Conservation (phyloP, 2,329 filamentous ascomycete genomes). For the Macrophomina tecta region DNA sequence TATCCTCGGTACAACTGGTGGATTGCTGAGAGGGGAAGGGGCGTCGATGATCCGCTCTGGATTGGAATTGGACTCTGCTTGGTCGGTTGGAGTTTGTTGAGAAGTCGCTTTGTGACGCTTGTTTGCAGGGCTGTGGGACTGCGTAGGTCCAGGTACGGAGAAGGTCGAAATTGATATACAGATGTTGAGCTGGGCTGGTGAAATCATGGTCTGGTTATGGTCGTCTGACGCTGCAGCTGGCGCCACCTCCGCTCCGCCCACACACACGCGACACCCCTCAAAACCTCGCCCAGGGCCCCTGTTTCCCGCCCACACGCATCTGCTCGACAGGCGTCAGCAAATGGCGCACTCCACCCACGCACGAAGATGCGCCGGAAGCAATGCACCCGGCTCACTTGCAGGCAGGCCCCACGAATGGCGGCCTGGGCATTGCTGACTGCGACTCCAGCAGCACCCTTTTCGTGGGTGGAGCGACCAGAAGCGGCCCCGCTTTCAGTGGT, state of each 20-base stretch:
- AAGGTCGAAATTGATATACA: conserved; percentile 9
- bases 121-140: conserved; percentile 1
- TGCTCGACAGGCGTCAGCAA: background rate
- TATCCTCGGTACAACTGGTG: conserved; percentile 13
- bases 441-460: background rate
- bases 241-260: conserved; percentile 9
- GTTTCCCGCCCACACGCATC: background rate
- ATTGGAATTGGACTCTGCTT: background rate
- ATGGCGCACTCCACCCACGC: conserved; percentile 3
- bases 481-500: background rate
- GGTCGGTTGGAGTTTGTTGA: background rate
- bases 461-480: conserved; percentile 1
- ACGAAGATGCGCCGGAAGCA: conserved; percentile 11
- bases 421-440: background rate
- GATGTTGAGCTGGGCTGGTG: background rate
- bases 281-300: background rate
- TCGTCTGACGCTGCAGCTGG: conserved; percentile 14
- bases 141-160: background rate
- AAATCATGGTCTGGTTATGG: conserved; percentile 17
- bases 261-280: conserved; percentile 13
- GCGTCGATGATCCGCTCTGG: background rate
- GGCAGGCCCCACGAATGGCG: background rate
- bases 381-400: background rate
- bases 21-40: background rate
- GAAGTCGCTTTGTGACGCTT: background rate